Conservation (phyloP, 371 early-diverging fungal species). For the Dichotomocladium elegans region DNA sequence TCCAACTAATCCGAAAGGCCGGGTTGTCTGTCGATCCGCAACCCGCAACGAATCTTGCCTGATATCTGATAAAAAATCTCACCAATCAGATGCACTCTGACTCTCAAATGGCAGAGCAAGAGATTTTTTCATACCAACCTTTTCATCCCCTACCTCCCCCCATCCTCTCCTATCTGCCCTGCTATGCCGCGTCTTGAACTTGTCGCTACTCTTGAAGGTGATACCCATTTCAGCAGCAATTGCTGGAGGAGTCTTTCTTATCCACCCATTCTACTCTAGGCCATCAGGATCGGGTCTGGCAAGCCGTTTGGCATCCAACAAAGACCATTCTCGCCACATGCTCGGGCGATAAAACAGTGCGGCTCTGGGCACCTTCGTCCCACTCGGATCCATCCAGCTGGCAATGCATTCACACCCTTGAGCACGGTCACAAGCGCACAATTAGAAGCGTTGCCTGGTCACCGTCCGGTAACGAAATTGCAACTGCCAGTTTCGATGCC, state of each 20-base stretch:
- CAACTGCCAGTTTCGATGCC: conserved; percentile 93
- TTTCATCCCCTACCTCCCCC: neutral
- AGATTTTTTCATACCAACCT: neutral
- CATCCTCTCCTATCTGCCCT: neutral
- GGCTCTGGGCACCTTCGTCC: conserved; percentile 70
- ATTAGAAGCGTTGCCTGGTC: conserved; percentile 88
- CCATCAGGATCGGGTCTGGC: conserved; percentile 91
- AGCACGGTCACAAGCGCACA: conserved; percentile 87
- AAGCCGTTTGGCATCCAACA: conserved; percentile 84
- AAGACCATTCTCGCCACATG: conserved; percentile 75
- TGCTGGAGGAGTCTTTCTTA: too few species aligned
- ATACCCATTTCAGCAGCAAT: neutral
- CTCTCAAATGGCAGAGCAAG: neutral
- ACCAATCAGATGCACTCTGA: neutral
- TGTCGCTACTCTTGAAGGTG: conserved; percentile 39
- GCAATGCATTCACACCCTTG: conserved; percentile 75
- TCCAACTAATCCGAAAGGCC: too few species aligned
- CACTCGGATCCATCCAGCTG: conserved; percentile 49
- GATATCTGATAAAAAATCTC: too few species aligned
- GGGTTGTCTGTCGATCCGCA: too few species aligned
- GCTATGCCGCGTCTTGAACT: conserved; percentile 41
- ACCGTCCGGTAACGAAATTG: conserved; percentile 71
- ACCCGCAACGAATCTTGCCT: too few species aligned
- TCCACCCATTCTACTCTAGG: conserved; percentile 44
- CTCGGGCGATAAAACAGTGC: conserved; percentile 84